Conservation (phyloP, 352 stramenopile species). For the Pythium brachiatum region DNA sequence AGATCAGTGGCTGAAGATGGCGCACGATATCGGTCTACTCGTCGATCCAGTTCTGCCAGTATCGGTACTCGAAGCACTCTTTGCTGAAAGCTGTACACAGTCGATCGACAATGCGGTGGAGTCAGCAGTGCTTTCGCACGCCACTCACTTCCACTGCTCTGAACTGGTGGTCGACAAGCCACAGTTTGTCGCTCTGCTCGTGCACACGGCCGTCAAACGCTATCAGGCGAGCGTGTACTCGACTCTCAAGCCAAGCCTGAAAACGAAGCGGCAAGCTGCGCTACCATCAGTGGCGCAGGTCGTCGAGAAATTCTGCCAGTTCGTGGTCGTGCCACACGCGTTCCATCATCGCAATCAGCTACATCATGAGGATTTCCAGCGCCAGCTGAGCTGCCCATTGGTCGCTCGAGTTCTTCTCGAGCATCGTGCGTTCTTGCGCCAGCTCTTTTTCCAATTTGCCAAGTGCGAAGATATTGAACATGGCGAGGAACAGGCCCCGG, state of each 20-base stretch:
- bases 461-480: constrained; percentile 36
- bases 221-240: not conserved
- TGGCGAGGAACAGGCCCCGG: no score
- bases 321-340: constrained; percentile 29
- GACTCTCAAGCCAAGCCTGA: not conserved
- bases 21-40: constrained; percentile 25
- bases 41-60: not conserved
- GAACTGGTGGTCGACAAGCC: constrained; percentile 1
- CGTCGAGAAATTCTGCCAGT: constrained; percentile 38
- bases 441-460: constrained; percentile 53
- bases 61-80: not conserved
- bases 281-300: constrained; percentile 20
- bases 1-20: constrained; percentile 36
- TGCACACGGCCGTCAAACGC: not conserved
- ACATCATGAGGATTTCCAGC: constrained; percentile 36
- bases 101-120: not conserved
- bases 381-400: constrained; percentile 42
- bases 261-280: constrained; percentile 5
- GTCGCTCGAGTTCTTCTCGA: constrained; percentile 46
- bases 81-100: not conserved
- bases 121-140: no score
- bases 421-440: constrained; percentile 51
- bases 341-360: constrained; percentile 13
- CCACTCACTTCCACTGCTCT: not conserved
- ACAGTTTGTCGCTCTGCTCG: constrained; percentile 3